phyloP scores from a whole-genome alignment of 768 basidiomycete genomes.

The Hebeloma cylindrosporum region DNA sequence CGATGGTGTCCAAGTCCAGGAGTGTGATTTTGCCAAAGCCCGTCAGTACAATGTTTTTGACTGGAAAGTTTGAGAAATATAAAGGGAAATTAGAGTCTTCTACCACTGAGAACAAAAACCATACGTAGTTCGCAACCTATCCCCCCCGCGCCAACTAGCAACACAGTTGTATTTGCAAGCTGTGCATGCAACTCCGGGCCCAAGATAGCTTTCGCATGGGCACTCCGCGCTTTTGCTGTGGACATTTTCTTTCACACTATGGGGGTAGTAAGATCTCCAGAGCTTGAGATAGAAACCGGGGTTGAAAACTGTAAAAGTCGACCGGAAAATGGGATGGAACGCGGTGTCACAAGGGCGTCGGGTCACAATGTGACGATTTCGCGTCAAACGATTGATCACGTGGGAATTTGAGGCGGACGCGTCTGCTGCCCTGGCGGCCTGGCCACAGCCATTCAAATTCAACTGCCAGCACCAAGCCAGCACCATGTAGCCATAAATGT shows the following conservation, averaged over 20 bases:
- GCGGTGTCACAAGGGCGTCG: neutral
- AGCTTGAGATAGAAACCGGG: neutral
- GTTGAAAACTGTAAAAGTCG: neutral
- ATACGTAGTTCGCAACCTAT: conserved; percentile 95
- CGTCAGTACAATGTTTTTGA: conserved; percentile 93
- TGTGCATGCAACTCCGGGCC: conserved; percentile 67
- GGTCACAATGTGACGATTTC: too few relatives aligned
- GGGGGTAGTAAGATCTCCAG: neutral
- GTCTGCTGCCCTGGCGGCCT: too few relatives aligned
- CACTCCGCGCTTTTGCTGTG: conserved; percentile 47
- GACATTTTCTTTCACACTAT: conserved; percentile 34
- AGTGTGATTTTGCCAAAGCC: conserved; percentile 93
- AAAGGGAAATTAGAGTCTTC: neutral
- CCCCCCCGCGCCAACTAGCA: conserved; percentile 94
- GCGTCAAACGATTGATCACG: too few relatives aligned
- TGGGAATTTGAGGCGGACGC: too few relatives aligned
- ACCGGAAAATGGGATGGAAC: neutral
- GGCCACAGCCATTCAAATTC: too few relatives aligned
- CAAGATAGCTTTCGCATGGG: conserved; percentile 76
- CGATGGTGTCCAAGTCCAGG: conserved; percentile 96
- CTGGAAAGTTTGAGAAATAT: conserved; percentile 37
- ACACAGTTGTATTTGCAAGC: conserved; percentile 63
- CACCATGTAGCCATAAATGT: too few relatives aligned
- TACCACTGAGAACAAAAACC: conserved; percentile 25
- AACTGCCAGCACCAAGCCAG: too few relatives aligned